Conservation (phyloP, 176 grass and related monocot genomes). For the Triticum monococcum region DNA sequence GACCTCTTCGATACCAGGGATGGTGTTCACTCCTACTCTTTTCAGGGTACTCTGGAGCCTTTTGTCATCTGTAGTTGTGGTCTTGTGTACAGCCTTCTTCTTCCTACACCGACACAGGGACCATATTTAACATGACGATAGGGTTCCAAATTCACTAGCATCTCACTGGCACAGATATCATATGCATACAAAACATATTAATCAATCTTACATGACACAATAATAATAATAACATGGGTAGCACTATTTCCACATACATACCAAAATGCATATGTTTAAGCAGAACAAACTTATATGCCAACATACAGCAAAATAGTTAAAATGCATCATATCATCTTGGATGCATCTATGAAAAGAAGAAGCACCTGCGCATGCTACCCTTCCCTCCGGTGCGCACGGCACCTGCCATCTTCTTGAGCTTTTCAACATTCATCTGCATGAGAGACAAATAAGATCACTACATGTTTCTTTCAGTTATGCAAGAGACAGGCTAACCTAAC, state of each 20-base stretch:
- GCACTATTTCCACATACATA: neutral
- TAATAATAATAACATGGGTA: neutral
- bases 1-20: slow-evolving; percentile 97
- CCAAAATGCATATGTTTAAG: neutral
- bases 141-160: neutral
- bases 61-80: slow-evolving; percentile 97
- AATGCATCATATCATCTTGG: neutral
- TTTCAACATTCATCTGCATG: slow-evolving; percentile 81
- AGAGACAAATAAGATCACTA: slow-evolving; percentile 29
- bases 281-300: neutral
- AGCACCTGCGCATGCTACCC: slow-evolving; percentile 88
- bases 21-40: slow-evolving; percentile 86
- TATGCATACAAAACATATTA: neutral
- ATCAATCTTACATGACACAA: neutral
- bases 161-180: neutral
- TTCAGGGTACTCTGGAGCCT: slow-evolving; percentile 98
- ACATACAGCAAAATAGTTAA: neutral
- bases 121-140: neutral
- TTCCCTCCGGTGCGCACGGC: slow-evolving; percentile 88
- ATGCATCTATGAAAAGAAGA: slow-evolving; percentile 6
- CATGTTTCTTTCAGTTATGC: neutral
- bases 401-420: slow-evolving; percentile 84
- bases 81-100: slow-evolving; percentile 99
- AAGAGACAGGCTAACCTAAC: neutral
- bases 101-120: slow-evolving; percentile 57